Evolutionary conservation across 2,329 filamentous ascomycete species (phyloP).

Genomic region (Penicillium italicum): DNA sequence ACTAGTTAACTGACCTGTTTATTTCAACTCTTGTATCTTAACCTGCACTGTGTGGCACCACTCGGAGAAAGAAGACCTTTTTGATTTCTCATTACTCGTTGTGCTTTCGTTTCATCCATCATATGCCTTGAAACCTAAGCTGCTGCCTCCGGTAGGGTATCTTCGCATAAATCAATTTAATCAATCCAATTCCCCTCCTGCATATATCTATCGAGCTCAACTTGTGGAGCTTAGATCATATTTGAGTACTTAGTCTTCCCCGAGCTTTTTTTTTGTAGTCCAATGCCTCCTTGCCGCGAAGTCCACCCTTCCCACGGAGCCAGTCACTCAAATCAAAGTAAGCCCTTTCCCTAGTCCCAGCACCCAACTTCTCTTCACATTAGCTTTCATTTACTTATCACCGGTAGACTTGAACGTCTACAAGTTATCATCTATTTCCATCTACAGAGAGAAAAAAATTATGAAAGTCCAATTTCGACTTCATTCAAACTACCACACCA

Average conservation of each 20-base stretch:
- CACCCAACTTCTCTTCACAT: too few relatives aligned
- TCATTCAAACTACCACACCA: background rate
- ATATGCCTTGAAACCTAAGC: constrained; percentile 13
- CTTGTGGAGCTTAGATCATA: too few relatives aligned
- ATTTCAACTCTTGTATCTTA: constrained; percentile 27
- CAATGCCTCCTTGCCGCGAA: too few relatives aligned
- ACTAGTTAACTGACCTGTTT: constrained; percentile 22
- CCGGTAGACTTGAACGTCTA: accelerated
- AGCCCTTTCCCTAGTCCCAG: too few relatives aligned
- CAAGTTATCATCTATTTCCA: background rate
- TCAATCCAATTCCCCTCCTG: too few relatives aligned
- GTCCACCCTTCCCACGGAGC: too few relatives aligned
- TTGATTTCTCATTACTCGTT: background rate
- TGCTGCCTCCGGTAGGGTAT: constrained; percentile 12
- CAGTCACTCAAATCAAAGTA: too few relatives aligned
- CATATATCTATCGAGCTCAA: too few relatives aligned
- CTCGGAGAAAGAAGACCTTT: constrained; percentile 33
- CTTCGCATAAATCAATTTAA: constrained; percentile 13
- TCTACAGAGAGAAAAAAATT: background rate
- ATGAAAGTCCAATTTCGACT: background rate
- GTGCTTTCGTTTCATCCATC: background rate
- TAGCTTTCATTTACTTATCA: background rate
- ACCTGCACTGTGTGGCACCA: constrained; percentile 28
- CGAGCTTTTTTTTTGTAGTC: too few relatives aligned
- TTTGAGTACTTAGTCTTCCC: too few relatives aligned